Base-by-base conservation (phyloP, 2,329 filamentous ascomycete genomes). In the Aureobasidium vineae region DNA sequence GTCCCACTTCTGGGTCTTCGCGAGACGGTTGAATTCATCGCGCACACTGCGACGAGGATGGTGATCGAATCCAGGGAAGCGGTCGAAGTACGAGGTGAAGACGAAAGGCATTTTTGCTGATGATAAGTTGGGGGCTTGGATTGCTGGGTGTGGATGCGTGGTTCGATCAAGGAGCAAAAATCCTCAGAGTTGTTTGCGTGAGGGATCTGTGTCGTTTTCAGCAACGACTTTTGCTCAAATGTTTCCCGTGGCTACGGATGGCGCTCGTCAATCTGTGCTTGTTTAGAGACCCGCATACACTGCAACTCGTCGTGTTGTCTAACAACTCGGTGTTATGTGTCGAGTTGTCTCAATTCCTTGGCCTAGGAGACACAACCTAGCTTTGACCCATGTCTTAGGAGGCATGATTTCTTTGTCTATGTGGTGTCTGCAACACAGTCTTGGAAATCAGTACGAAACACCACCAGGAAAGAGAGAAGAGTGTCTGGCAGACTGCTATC, bases 61-160 rank as follows among this genome's bases (percentile, higher is more conserved):
- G 38, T 64, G 50, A 11, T 33, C 40, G 21, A 64, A 64, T 0
- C 38, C 38, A 3, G 61, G 61, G 15, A 38, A 64, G 49, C 61
- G 61, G 6, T 33, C 61, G 28, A 64, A 64, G 49, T 33, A 47
- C 15, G 47, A 54, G 3, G 16, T 28, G 10, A 15, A 16, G 23
- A 33, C 8, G 7, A 23, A 41, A 13, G 59, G 28, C 45, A 52
- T 52, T 5, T 3, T 41, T 52, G 28, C 33, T 41, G 45, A 16
- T 36, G 26, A 36, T 41, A n/a, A 36, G 16, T 4, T 40, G 28
- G 2, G 5, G 28, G 28, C 28, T 28, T 28, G 28, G 28, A 28
- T 28, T 28, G 28, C 28, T 28, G 3, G 28, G 28, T 28, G 28
- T 28, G 28, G 28, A 28, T 28, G 28, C 2, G 28, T 2, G 5